A percentile compares a stretch with the other conserved stretches of the same genome.
Evolutionary conservation across 169 alveolate genomes (phyloP).

Genomic region (Neospora caninum): DNA sequence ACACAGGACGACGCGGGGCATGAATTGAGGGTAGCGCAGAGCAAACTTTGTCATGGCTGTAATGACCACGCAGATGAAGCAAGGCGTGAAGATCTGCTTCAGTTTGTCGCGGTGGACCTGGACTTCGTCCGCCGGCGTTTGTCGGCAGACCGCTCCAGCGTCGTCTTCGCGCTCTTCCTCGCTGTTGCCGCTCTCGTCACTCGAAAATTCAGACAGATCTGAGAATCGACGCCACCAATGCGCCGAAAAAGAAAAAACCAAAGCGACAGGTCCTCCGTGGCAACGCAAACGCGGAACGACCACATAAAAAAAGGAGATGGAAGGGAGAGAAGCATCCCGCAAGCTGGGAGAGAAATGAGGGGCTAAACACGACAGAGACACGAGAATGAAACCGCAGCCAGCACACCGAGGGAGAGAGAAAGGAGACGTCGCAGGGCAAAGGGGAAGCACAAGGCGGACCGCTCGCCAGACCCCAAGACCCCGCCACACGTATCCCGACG

Average conservation of each 20-base stretch:
- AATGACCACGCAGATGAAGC: background rate
- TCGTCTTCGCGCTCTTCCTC: background rate
- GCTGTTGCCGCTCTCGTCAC: background rate
- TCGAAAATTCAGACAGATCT: background rate
- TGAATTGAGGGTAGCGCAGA: background rate
- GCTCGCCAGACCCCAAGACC: too few relatives aligned
- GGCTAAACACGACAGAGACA: too few relatives aligned
- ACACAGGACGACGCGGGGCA: constrained; percentile 28
- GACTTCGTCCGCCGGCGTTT: background rate
- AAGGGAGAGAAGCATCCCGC: too few relatives aligned
- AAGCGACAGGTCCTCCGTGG: too few relatives aligned
- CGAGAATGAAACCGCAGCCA: too few relatives aligned
- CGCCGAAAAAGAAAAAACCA: background rate
- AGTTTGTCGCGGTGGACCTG: constrained; percentile 1
- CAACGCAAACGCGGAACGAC: too few relatives aligned
- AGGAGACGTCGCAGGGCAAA: too few relatives aligned
- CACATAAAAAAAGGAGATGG: too few relatives aligned
- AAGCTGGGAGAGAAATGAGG: too few relatives aligned
- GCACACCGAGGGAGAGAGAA: too few relatives aligned
- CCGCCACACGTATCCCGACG: too few relatives aligned
- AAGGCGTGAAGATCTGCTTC: background rate
- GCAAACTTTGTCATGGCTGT: constrained; percentile 32
- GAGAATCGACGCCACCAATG: background rate
- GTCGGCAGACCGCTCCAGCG: background rate
- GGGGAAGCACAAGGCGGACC: too few relatives aligned